phyloP scores from a whole-genome alignment of 2,329 filamentous ascomycete genomes.

The Ceratocystis albifundus region DNA sequence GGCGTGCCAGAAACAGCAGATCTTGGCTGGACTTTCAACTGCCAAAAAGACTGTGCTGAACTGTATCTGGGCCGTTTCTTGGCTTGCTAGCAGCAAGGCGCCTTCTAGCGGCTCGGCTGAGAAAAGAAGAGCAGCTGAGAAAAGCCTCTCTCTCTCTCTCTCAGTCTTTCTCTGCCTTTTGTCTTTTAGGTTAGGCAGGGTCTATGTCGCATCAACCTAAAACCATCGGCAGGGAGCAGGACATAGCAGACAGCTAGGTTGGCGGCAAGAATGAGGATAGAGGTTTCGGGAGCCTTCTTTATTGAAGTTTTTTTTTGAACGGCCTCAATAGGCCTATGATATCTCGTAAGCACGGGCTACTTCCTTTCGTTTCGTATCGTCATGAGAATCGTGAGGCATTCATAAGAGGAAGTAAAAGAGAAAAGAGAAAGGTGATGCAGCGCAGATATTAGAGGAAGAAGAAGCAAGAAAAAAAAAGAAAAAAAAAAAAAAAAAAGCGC shows the following conservation, averaged over 20 bases:
- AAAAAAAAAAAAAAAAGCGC: conserved; percentile 2
- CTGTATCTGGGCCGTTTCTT: background rate
- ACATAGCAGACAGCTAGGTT: background rate
- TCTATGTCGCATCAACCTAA: background rate
- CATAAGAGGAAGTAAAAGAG: background rate
- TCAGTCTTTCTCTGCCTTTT: background rate
- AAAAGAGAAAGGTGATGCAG: background rate
- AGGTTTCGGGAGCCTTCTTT: background rate
- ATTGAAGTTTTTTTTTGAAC: background rate
- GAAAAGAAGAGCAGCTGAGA: background rate
- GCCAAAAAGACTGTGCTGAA: background rate
- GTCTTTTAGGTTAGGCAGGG: background rate
- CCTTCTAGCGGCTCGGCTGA: background rate
- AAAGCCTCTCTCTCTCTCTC: background rate
- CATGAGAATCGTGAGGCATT: background rate
- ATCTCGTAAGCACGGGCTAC: background rate
- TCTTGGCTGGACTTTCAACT: background rate
- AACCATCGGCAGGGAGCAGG: background rate
- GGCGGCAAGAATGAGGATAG: background rate
- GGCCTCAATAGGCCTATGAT: background rate
- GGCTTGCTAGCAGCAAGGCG: rapidly evolving
- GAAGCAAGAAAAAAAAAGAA: background rate
- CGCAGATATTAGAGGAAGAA: background rate
- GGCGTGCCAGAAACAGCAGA: conserved; percentile 1
- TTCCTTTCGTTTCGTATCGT: background rate